Evolutionary conservation across 2,329 filamentous ascomycete genomes (phyloP).

Genomic region (Cryphonectria parasitica): DNA sequence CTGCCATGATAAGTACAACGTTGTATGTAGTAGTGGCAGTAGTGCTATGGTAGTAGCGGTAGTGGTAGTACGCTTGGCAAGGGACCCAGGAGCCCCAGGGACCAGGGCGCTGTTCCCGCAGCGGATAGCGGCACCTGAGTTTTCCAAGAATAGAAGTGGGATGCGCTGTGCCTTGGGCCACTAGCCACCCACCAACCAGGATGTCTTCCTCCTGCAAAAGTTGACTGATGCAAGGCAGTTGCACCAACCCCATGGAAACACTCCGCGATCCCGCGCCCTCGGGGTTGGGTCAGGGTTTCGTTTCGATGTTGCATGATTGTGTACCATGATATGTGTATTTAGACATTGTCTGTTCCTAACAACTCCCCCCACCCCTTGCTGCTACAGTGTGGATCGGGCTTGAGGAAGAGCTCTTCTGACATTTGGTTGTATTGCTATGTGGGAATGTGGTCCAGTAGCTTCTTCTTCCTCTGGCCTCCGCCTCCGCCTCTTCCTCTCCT

Average conservation of each 20-base stretch:
- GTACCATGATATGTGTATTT: not conserved
- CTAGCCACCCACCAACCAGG: not conserved
- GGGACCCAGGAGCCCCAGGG: not conserved
- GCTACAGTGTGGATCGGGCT: conserved; percentile 3
- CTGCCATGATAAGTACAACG: not conserved
- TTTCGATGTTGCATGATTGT: not conserved
- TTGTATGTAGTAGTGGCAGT: not conserved
- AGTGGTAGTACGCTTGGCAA: not conserved
- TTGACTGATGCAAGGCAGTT: conserved; percentile 1
- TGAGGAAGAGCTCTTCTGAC: not conserved
- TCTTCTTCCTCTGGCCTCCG: not conserved
- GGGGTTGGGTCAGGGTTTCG: conserved; percentile 3
- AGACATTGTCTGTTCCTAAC: not conserved
- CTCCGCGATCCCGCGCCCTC: not conserved
- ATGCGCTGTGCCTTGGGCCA: conserved; percentile 10
- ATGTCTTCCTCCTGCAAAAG: not conserved
- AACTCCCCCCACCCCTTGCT: not conserved
- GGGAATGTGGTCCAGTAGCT: not conserved
- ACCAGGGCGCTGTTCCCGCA: conserved; percentile 10
- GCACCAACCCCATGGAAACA: not conserved
- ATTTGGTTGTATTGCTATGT: not conserved
- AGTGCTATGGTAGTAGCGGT: not conserved
- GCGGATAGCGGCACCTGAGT: conserved; percentile 16
- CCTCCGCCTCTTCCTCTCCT: not conserved
- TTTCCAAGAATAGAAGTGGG: conserved; percentile 17